Evolutionary conservation across 441 rosid species (phyloP).

Genomic region (Lepidium campestre): DNA sequence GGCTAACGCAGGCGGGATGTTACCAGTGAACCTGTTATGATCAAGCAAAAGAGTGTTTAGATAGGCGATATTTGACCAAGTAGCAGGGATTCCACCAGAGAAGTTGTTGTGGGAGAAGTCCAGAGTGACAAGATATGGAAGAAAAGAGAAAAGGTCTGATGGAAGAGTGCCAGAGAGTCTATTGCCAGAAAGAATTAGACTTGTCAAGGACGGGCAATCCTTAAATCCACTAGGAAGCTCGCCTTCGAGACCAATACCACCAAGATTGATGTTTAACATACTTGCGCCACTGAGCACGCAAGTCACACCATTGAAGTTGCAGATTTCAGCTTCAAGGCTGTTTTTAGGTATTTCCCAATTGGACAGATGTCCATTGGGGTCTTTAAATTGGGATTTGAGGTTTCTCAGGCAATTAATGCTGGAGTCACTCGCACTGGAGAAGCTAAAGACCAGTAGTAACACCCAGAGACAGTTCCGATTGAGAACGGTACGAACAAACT

Average conservation of each 20-base stretch:
- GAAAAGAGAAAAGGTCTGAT: not conserved
- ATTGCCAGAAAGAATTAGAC: slow-evolving; percentile 30
- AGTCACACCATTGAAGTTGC: slow-evolving; percentile 24
- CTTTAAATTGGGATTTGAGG: slow-evolving; percentile 34
- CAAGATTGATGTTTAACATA: slow-evolving; percentile 25
- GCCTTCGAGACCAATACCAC: slow-evolving; percentile 31
- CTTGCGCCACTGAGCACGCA: not conserved
- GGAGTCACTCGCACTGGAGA: slow-evolving; percentile 18
- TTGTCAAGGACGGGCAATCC: slow-evolving; percentile 23
- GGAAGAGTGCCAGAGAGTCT: slow-evolving; percentile 34
- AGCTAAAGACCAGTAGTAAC: slow-evolving; percentile 21
- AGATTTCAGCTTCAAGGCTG: slow-evolving; percentile 15
- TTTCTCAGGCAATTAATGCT: slow-evolving; percentile 40
- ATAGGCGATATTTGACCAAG: not conserved
- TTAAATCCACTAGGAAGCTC: slow-evolving; percentile 34
- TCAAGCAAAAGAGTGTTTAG: slow-evolving; percentile 28
- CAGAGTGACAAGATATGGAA: slow-evolving; percentile 3
- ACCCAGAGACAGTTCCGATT: slow-evolving; percentile 25
- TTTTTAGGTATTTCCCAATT: slow-evolving; percentile 3
- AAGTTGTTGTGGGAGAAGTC: slow-evolving; percentile 34
- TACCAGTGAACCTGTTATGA: slow-evolving; percentile 31
- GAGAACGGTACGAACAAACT: not conserved
- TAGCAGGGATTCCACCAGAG: slow-evolving; percentile 31
- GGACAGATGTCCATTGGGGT: slow-evolving; percentile 38
- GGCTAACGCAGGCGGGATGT: slow-evolving; percentile 26